Conservation (phyloP, 2,329 filamentous ascomycete genomes). For the Aspergillus sp. region DNA sequence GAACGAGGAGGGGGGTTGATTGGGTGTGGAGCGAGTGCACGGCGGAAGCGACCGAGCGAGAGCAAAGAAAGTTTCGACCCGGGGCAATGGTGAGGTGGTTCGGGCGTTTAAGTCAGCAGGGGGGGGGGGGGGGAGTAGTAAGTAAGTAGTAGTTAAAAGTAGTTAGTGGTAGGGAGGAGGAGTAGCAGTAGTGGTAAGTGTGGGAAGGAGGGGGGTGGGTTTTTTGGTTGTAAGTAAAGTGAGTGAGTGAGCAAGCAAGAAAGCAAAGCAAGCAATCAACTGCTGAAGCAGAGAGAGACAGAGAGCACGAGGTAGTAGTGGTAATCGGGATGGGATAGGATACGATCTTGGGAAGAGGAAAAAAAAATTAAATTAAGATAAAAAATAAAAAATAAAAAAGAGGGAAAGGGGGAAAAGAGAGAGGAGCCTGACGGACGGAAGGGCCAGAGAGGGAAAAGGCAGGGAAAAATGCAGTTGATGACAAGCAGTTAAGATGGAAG, state of each 20-base stretch:
- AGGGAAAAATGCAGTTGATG: constrained; percentile 6
- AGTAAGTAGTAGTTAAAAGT: no score
- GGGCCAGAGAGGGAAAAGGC: neutral
- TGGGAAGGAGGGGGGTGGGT: no score
- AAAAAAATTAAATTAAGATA: neutral
- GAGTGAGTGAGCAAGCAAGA: no score
- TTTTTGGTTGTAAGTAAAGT: no score
- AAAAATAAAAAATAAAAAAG: neutral
- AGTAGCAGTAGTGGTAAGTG: no score
- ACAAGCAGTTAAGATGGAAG: neutral
- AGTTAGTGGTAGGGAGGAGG: no score
- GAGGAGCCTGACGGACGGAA: neutral
- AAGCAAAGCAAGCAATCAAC: neutral
- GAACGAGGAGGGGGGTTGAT: constrained; percentile 20
- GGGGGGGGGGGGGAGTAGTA: neutral
- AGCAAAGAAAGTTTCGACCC: constrained; percentile 24
- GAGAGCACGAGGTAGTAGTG: neutral
- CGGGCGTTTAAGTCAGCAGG: constrained; percentile 20
- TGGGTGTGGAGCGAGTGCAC: constrained; percentile 29
- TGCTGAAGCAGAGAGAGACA: neutral
- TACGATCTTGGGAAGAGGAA: constrained; percentile 3
- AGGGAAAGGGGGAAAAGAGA: constrained; percentile 4
- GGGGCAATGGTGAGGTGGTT: constrained; percentile 20
- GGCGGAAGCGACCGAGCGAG: constrained; percentile 33
- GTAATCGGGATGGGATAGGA: neutral